These are phyloP conservation scores for Fonsecaea erecta DNA, from an alignment of 2,329 filamentous ascomycete species.

Conservation along the genomic window DNA sequence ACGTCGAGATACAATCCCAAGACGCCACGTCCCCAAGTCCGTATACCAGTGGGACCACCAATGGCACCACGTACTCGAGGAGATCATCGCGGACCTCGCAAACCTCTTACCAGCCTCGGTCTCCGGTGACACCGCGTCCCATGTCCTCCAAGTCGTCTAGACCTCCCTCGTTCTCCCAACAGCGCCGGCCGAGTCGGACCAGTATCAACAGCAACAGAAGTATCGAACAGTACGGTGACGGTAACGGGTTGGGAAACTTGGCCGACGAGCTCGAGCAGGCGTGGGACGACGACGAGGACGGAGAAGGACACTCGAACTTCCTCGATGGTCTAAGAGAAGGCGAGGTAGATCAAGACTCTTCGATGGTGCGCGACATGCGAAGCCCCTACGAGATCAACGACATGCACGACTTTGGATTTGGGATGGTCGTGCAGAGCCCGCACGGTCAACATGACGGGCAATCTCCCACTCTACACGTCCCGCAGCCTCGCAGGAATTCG, in stretches of 20 bases:
- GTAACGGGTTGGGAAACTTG: conserved; percentile 63
- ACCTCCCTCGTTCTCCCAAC: conserved; percentile 32
- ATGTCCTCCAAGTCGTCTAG: conserved; percentile 43
- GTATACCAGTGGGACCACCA: conserved; percentile 34
- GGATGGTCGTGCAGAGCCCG: conserved; percentile 33
- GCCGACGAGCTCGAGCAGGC: conserved; percentile 67
- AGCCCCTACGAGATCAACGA: conserved; percentile 33
- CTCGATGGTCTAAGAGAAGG: conserved; percentile 43
- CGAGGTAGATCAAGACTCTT: conserved; percentile 35
- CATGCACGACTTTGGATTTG: conserved; percentile 35
- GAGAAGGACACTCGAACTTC: conserved; percentile 49
- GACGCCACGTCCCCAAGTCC: conserved; percentile 29
- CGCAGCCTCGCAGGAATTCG: conserved; percentile 47
- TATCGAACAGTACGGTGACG: conserved; percentile 39
- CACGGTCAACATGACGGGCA: conserved; percentile 28
- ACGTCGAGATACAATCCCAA: conserved; percentile 22
- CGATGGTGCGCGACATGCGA: conserved; percentile 16
- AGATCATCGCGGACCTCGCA: conserved; percentile 37
- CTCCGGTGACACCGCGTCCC: conserved; percentile 46
- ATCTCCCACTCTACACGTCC: conserved; percentile 36
- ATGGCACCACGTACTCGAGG: conserved; percentile 34
- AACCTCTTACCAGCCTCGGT: conserved; percentile 39
- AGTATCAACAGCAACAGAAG: conserved; percentile 43
- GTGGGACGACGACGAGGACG: conserved; percentile 59
- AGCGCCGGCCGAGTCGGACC: conserved; percentile 31